Evolutionary conservation across 805 yeast species (phyloP).

Genomic region (Suhomyces vadensis): DNA sequence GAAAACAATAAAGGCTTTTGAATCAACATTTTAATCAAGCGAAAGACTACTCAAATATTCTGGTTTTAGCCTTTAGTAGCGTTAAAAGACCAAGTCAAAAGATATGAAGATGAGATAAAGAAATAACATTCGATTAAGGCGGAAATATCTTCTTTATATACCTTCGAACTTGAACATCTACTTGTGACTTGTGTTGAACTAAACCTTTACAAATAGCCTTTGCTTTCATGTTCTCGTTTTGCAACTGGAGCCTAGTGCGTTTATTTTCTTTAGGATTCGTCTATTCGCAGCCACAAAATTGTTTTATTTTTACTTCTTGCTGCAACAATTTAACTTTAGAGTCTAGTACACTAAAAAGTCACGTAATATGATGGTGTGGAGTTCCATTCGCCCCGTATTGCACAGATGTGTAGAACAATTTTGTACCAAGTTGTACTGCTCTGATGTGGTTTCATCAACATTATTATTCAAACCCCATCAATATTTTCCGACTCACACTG

Average conservation of each 20-base stretch:
- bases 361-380: no score
- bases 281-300: background rate
- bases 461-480: no score
- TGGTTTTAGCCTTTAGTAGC: background rate
- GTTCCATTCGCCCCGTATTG: no score
- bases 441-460: no score
- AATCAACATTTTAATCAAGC: no score
- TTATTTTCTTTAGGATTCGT: background rate
- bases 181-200: no score
- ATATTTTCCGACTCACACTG: no score
- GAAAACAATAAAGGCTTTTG: constrained; percentile 19
- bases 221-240: background rate
- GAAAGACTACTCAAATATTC: background rate
- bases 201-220: no score
- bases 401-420: no score
- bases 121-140: background rate
- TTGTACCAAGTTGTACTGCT: no score
- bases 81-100: background rate
- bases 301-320: background rate
- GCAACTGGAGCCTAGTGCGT: background rate
- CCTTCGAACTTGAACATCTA: background rate
- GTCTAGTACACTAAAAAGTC: no score
- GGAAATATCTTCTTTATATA: background rate
- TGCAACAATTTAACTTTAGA: no score
- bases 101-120: background rate